Evolutionary conservation across 2,329 filamentous ascomycete genomes (phyloP).

Genomic region (Seiridium unicorne): DNA sequence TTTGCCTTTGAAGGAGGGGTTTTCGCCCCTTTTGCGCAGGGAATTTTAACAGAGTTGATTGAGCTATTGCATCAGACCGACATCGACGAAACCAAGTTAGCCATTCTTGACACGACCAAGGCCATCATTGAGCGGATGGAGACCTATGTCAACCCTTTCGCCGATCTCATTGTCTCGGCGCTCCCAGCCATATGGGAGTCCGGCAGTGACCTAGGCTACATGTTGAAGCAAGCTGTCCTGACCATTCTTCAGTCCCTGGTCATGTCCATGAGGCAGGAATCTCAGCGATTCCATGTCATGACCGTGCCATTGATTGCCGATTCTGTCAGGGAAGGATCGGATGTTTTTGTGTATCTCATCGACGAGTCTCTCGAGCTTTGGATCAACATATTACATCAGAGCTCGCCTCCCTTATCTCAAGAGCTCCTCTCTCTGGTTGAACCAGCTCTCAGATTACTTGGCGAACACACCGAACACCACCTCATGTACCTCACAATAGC

Average conservation of each 20-base stretch:
- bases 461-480: conserved; percentile 64
- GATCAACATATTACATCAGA: conserved; percentile 70
- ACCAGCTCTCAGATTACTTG: conserved; percentile 64
- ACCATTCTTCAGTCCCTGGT: conserved; percentile 82
- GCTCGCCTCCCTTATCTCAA: conserved; percentile 57
- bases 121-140: conserved; percentile 81
- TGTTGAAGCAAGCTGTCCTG: conserved; percentile 92
- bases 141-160: conserved; percentile 63
- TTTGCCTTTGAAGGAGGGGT: conserved; percentile 73
- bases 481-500: conserved; percentile 62
- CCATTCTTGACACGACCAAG: conserved; percentile 81
- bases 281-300: conserved; percentile 73
- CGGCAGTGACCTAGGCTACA: conserved; percentile 75
- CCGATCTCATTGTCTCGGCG: conserved; percentile 77
- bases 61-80: conserved; percentile 76
- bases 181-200: conserved; percentile 83
- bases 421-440: conserved; percentile 64
- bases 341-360: conserved; percentile 76
- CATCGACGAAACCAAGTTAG: conserved; percentile 85
- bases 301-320: conserved; percentile 81
- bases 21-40: conserved; percentile 76
- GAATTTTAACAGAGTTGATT: conserved; percentile 72
- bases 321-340: conserved; percentile 74
- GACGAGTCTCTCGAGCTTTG: conserved; percentile 93
- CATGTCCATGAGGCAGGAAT: conserved; percentile 78